Base-by-base conservation (phyloP, 139 green algal genomes). In the Chlorella sp. region DNA sequence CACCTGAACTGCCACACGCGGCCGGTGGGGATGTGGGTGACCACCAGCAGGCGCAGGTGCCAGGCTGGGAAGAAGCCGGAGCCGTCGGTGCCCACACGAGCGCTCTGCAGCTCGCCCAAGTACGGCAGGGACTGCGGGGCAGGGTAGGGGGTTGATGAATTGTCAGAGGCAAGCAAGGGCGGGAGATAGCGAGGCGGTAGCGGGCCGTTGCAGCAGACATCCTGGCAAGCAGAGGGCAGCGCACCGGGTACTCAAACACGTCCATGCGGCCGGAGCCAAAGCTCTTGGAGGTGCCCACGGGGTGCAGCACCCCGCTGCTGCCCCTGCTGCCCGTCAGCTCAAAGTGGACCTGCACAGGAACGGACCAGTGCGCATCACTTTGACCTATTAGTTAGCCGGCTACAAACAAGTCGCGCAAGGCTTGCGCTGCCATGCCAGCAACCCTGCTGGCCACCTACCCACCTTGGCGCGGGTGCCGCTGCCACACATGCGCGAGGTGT, bases 321-420 rank as follows among this genome's bases (percentile, higher is more conserved):
- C 89, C 90, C 43, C 91, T 81, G n/a, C 91, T 87, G 13, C 93
- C 93, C n/a, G 94, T 88, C 38, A 96, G 82, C 86, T 96, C 92
- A 82, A 96, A 94, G 73, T 90, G 94, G 3, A 96, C 91, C 44
- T 87, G 87, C 51, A 81, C 73, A 14, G 40, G 22, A 11, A 60
- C n/a, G 1, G 62, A 22, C 68, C n/a, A n/a, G n/a, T n/a, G n/a
- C n/a, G n/a, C n/a, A n/a, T n/a, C n/a, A n/a, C n/a, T n/a, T n/a
- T n/a, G n/a, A n/a, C n/a, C n/a, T n/a, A n/a, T n/a, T n/a, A n/a
- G n/a, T n/a, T n/a, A n/a, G n/a, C n/a, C n/a, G n/a, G n/a, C n/a
- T n/a, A n/a, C n/a, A n/a, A n/a, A n/a, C n/a, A n/a, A n/a, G n/a
- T n/a, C n/a, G n/a, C n/a, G n/a, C n/a, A n/a, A n/a, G n/a, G n/a